Base-by-base conservation (phyloP, 768 basidiomycete genomes). In the Phylloporus sp. region DNA sequence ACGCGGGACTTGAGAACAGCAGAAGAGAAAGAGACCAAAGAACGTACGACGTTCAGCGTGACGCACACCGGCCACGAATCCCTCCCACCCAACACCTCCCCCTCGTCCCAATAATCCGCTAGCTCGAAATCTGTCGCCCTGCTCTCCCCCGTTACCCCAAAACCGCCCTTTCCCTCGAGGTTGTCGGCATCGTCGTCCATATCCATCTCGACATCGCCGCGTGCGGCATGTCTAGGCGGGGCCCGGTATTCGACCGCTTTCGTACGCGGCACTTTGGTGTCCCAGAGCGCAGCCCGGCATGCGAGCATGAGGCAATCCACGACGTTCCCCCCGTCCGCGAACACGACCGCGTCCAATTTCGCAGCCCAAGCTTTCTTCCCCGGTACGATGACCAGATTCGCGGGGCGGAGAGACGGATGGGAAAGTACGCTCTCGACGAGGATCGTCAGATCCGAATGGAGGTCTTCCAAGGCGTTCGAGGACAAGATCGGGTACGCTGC, bases 101-200 rank as follows among this genome's bases (percentile, higher is more conserved):
- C 91, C 52, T 89, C 87, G 57, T 90, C 90, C 87, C 88, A 90
- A 51, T 83, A 87, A 62, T 94, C 90, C 10, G 81, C 76, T 18
- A 93, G 73, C 67, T 94, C 91, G 55, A 93, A 93, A 63, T 94
- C 91, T 9, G 80, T 78, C 10, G 81, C 85, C 9, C 65, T 64
- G 20, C 61, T 62, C 29, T 70, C 64, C 27, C 50, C 53, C 31
- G 79, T 71, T 14, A 81, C 84, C 54, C 81, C 80, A 32, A 87
- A 77, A 3, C 79, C 75, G 52, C 81, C 82, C 31, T 34, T 38
- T 5, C 42, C 49, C 29, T 36, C 46, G 23, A 67, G n/a, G n/a
- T n/a, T 68, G 27, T 71, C 48, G 5, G 2, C 37, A 11, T 44
- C 45, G 26, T 10, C 62, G 48, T 86, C 81, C 4, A 79, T 66